A percentile compares a stretch with the other conserved stretches of the same genome.
Conservation (phyloP, 2,329 filamentous ascomycete species). For the Paecilomyces niveus region DNA sequence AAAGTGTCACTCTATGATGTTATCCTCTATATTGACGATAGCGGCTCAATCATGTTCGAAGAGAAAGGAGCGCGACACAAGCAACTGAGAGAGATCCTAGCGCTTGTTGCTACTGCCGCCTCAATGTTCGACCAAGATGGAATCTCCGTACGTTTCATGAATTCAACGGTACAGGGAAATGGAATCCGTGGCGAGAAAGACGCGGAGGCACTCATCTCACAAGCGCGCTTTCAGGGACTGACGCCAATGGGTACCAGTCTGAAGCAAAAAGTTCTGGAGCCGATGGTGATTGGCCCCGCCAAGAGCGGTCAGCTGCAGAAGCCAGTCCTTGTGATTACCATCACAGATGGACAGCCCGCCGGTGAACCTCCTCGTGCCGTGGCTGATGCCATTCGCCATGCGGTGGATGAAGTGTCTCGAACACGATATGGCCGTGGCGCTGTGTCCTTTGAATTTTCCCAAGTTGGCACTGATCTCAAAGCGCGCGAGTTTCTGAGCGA, state of each 20-base stretch:
- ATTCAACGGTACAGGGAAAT: slow-evolving; percentile 48
- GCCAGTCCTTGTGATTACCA: slow-evolving; percentile 58
- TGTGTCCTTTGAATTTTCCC: slow-evolving; percentile 62
- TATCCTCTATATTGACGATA: slow-evolving; percentile 60
- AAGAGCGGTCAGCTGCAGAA: slow-evolving; percentile 50
- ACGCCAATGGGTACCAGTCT: slow-evolving; percentile 61
- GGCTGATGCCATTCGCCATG: slow-evolving; percentile 50
- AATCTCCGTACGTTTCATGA: slow-evolving; percentile 64
- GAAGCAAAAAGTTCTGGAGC: slow-evolving; percentile 56
- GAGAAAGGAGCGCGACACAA: slow-evolving; percentile 61
- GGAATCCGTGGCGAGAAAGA: slow-evolving; percentile 52
- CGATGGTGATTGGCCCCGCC: slow-evolving; percentile 50
- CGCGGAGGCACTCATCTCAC: slow-evolving; percentile 50
- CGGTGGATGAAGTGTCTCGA: slow-evolving; percentile 44
- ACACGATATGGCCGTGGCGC: slow-evolving; percentile 51
- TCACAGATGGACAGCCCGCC: slow-evolving; percentile 60
- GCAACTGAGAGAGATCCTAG: slow-evolving; percentile 58
- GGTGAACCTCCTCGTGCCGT: slow-evolving; percentile 53
- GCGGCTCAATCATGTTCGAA: slow-evolving; percentile 63
- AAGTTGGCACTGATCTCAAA: slow-evolving; percentile 60
- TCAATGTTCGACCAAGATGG: slow-evolving; percentile 65
- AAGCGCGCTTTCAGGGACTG: slow-evolving; percentile 57
- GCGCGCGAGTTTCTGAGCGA: slow-evolving; percentile 57
- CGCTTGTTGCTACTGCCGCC: slow-evolving; percentile 56
- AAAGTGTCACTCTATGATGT: slow-evolving; percentile 58